Evolutionary conservation across 495 filamentous ascomycete genomes (phyloP).

Genomic region (Aspergillus indologenus): DNA sequence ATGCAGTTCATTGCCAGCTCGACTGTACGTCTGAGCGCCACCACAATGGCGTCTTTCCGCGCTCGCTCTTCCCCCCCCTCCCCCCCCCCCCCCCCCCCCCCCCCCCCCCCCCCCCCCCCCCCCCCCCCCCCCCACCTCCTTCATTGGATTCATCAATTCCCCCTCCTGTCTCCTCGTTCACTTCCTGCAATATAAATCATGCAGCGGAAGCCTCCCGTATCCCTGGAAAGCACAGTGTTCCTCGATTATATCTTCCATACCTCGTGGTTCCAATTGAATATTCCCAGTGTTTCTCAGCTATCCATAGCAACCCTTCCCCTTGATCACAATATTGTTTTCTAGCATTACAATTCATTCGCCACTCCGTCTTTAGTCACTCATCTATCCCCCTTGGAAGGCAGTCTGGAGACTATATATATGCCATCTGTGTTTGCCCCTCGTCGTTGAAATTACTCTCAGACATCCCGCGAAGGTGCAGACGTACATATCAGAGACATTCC

Average conservation of each 20-base stretch:
- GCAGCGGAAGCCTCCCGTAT: constrained; percentile 21
- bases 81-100: background rate
- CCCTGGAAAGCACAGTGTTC: constrained; percentile 15
- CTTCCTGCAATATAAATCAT: constrained; percentile 31
- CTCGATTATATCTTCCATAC: constrained; percentile 8
- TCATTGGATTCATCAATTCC: constrained; percentile 9
- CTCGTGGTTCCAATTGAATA: constrained; percentile 20
- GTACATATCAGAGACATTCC: constrained; percentile 9
- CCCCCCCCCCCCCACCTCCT: constrained; percentile 5
- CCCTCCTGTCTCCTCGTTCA: constrained; percentile 21
- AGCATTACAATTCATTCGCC: constrained; percentile 4
- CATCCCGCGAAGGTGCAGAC: constrained; percentile 1
- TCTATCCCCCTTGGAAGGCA: constrained; percentile 6
- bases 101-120: background rate
- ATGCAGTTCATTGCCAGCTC: constrained; percentile 15
- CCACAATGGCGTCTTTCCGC: constrained; percentile 13
- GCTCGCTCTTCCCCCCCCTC: background rate
- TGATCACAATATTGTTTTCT: constrained; percentile 14
- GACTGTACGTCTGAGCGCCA: constrained; percentile 23
- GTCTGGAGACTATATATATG: background rate
- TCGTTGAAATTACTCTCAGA: constrained; percentile 8
- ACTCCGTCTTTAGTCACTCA: background rate
- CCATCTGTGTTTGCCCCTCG: background rate
- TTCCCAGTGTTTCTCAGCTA: constrained; percentile 7
- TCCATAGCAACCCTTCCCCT: constrained; percentile 14